A percentile compares a stretch with the other conserved stretches of the same genome.
phyloP scores from a whole-genome alignment of 768 basidiomycete species.

The Asterophora lycoperdoides region DNA sequence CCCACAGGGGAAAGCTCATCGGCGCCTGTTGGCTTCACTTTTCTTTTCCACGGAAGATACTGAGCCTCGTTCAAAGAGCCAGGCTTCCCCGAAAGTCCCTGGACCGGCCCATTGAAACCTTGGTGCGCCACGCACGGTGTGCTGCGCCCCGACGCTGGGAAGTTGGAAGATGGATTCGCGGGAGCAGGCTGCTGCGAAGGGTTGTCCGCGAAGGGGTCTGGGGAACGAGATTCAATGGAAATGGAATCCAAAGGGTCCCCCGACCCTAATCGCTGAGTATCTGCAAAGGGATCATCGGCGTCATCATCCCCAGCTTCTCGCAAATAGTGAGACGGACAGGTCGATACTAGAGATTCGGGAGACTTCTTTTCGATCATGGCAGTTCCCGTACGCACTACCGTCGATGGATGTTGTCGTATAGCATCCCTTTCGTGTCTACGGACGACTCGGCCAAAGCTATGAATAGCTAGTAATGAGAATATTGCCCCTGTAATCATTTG shows the following conservation, averaged over 20 bases:
- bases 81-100: constrained; percentile 23
- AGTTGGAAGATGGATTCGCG: constrained; percentile 17
- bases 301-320: constrained; percentile 7
- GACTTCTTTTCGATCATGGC: constrained; percentile 11
- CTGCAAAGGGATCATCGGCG: constrained; percentile 31
- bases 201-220: constrained; percentile 10
- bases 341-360: constrained; percentile 2
- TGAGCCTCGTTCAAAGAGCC: constrained; percentile 20
- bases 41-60: constrained; percentile 8
- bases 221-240: constrained; percentile 1
- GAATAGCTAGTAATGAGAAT: constrained; percentile 51
- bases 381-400: constrained; percentile 3
- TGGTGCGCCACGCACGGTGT: constrained; percentile 27
- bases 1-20: neutral
- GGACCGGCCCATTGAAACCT: constrained; percentile 19
- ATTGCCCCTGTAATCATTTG: constrained; percentile 40
- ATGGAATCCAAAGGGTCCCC: constrained; percentile 12
- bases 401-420: constrained; percentile 42
- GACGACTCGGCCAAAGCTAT: constrained; percentile 57
- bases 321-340: constrained; percentile 3
- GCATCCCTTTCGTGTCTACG: constrained; percentile 58
- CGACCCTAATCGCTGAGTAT: constrained; percentile 20
- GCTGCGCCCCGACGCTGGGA: constrained; percentile 26
- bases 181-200: constrained; percentile 7
- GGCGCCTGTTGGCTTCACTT: neutral